Evolutionary conservation across 768 basidiomycete species (phyloP).

Genomic region (Piloderma croceum): DNA sequence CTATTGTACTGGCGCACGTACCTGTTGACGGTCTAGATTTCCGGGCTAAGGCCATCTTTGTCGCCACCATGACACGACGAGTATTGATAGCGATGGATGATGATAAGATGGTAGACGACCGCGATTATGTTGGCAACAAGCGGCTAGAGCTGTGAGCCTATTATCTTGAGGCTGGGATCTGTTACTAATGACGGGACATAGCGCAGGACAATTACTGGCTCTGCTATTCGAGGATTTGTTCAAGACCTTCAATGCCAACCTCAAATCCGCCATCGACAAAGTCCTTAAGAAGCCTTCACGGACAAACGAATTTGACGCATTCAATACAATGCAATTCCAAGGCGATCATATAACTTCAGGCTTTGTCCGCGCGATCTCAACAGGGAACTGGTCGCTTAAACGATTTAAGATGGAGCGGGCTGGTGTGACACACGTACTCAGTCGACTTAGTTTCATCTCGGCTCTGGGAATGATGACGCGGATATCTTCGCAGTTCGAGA

Average conservation of each 20-base stretch:
- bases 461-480: slow-evolving; percentile 99
- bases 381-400: slow-evolving; percentile 98
- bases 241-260: slow-evolving; percentile 95
- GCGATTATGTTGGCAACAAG: slow-evolving; percentile 99
- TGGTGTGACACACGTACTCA: slow-evolving; percentile 96
- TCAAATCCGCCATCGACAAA: slow-evolving; percentile 94
- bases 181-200: slow-evolving; percentile 26
- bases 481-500: slow-evolving; percentile 97
- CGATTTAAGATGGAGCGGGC: slow-evolving; percentile 99
- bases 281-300: slow-evolving; percentile 94
- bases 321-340: slow-evolving; percentile 91
- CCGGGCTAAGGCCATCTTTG: slow-evolving; percentile 90
- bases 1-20: slow-evolving; percentile 95
- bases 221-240: slow-evolving; percentile 97
- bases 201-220: slow-evolving; percentile 92
- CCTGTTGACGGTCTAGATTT: slow-evolving; percentile 88
- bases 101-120: slow-evolving; percentile 94
- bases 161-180: slow-evolving; percentile 6
- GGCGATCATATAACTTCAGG: slow-evolving; percentile 95
- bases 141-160: slow-evolving; percentile 85
- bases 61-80: slow-evolving; percentile 94
- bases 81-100: slow-evolving; percentile 97
- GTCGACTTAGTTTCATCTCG: slow-evolving; percentile 91
- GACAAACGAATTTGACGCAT: slow-evolving; percentile 91
- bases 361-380: slow-evolving; percentile 95